Conservation (phyloP, 1,284 basidiomycete species). For the Caloboletus firmus region DNA sequence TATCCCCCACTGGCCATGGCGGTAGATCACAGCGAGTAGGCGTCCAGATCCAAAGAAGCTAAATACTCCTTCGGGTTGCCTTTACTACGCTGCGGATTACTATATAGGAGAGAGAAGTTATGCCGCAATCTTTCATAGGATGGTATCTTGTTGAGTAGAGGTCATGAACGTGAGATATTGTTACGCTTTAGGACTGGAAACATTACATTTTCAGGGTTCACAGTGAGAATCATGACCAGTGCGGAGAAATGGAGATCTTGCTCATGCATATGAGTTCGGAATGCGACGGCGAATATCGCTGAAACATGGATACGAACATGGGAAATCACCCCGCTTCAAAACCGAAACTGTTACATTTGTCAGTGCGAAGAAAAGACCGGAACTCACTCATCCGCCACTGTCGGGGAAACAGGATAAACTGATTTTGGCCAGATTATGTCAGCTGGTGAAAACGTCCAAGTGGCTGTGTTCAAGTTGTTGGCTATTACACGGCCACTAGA, state of each 20-base stretch:
- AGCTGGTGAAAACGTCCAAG: no score
- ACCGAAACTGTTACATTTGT: background rate
- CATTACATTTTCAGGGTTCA: background rate
- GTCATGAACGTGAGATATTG: background rate
- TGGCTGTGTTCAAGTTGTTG: no score
- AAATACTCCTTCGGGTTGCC: background rate
- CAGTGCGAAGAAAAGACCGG: background rate
- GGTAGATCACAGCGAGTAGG: background rate
- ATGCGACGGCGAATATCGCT: background rate
- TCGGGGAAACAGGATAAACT: no score
- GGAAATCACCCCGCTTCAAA: background rate
- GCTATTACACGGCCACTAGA: no score
- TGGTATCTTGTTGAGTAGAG: background rate
- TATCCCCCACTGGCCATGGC: constrained; percentile 25
- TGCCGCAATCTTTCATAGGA: background rate
- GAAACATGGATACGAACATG: background rate
- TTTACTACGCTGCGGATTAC: background rate
- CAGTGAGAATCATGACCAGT: background rate
- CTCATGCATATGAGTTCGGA: background rate
- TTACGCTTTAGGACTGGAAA: background rate
- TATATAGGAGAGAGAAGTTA: background rate
- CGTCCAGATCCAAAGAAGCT: background rate
- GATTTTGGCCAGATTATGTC: no score
- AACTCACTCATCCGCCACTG: no score
- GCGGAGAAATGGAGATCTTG: background rate